Conservation (phyloP, 768 basidiomycete species). For the Coprinopsis sp. region DNA sequence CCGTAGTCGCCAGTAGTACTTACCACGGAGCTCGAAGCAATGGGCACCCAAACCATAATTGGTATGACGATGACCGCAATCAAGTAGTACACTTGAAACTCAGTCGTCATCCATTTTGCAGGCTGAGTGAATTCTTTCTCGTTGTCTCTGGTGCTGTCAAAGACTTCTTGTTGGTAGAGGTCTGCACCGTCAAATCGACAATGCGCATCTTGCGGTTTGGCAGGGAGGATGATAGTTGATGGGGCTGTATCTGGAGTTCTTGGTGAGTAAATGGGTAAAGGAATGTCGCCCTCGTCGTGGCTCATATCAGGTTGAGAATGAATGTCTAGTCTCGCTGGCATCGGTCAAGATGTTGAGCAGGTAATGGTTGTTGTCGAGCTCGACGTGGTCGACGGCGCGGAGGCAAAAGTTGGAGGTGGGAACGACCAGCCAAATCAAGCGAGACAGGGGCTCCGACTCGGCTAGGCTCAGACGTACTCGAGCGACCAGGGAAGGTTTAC, state of each 20-base stretch:
- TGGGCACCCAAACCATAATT: slow-evolving; percentile 72
- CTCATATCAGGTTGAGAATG: neutral
- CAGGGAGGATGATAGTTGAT: neutral
- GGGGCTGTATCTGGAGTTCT: neutral
- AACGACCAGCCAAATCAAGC: too few species aligned
- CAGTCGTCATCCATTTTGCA: slow-evolving; percentile 72
- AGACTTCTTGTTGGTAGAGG: neutral
- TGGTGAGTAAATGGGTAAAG: slow-evolving; percentile 5
- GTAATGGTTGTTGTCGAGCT: neutral
- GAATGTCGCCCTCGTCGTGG: neutral
- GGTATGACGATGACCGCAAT: slow-evolving; percentile 60
- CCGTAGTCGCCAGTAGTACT: neutral
- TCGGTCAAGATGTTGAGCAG: too few species aligned
- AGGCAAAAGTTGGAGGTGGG: neutral
- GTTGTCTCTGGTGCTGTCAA: slow-evolving; percentile 1
- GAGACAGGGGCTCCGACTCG: too few species aligned
- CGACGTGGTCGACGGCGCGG: neutral
- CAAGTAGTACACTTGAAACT: slow-evolving; percentile 75
- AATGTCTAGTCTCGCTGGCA: too few species aligned
- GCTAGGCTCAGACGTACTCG: too few species aligned
- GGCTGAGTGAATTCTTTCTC: slow-evolving; percentile 25
- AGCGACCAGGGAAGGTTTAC: too few species aligned
- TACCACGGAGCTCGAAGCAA: slow-evolving; percentile 63
- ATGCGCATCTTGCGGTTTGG: slow-evolving; percentile 5
- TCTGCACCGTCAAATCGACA: slow-evolving; percentile 5